Evolutionary conservation across 495 filamentous ascomycete species (phyloP).

Genomic region (Xylaria acuta): DNA sequence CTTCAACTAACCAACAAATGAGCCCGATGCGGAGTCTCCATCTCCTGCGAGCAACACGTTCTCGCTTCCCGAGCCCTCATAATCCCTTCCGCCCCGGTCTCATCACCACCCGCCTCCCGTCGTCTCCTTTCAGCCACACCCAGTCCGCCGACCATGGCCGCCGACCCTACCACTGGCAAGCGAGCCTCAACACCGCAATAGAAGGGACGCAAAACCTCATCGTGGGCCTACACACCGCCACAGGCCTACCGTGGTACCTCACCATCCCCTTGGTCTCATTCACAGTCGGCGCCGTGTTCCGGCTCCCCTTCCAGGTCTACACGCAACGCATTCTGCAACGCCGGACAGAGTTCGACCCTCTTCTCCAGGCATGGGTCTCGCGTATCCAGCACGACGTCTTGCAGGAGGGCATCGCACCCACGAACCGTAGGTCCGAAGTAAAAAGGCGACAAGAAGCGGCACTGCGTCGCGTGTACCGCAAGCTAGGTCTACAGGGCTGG

Average conservation of each 20-base stretch:
- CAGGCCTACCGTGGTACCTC: constrained; percentile 70
- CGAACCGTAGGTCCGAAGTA: no score
- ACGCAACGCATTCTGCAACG: constrained; percentile 49
- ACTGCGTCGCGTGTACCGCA: constrained; percentile 46
- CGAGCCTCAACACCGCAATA: constrained; percentile 37
- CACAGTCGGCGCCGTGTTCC: constrained; percentile 62
- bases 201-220: constrained; percentile 62
- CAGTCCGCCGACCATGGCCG: not conserved
- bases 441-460: constrained; percentile 40
- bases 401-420: constrained; percentile 25
- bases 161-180: constrained; percentile 24
- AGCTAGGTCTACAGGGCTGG: constrained; percentile 59
- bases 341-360: constrained; percentile 53
- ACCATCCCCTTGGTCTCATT: constrained; percentile 75
- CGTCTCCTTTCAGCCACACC: not conserved
- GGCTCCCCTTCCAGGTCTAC: constrained; percentile 66
- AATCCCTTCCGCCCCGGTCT: not conserved
- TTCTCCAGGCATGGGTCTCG: constrained; percentile 58
- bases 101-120: constrained; percentile 10
- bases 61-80: not conserved
- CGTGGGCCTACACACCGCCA: constrained; percentile 63
- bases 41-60: constrained; percentile 3
- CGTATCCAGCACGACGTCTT: constrained; percentile 38
- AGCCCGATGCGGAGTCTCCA: constrained; percentile 6
- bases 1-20: constrained; percentile 8